A percentile compares a stretch with the other conserved stretches of the same genome.
phyloP scores from a whole-genome alignment of 257 asterid species.

The Nicotiana obtusifolia region DNA sequence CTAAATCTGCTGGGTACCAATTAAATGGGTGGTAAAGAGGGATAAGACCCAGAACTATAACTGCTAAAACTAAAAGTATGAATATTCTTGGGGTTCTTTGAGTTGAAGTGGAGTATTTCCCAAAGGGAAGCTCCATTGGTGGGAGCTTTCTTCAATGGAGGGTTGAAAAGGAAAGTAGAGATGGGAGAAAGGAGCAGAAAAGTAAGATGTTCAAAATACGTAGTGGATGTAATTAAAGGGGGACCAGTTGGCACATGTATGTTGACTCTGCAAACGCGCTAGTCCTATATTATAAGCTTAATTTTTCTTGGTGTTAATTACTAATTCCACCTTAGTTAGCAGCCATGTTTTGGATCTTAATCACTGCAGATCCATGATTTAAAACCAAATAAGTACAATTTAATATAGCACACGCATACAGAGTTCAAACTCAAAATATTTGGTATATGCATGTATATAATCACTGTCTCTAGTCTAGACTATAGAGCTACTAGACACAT shows the following conservation, averaged over 20 bases:
- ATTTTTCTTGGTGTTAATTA: background rate
- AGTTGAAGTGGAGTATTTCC: constrained; percentile 13
- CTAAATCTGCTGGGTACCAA: background rate
- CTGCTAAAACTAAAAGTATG: constrained; percentile 17
- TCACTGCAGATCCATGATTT: background rate
- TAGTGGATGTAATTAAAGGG: background rate
- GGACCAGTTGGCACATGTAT: background rate
- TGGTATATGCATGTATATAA: no score
- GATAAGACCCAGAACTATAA: constrained; percentile 31
- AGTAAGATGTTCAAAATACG: background rate
- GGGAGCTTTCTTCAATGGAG: background rate
- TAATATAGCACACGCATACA: background rate
- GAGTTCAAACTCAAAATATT: no score
- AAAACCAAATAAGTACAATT: background rate
- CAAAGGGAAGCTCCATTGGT: constrained; percentile 29
- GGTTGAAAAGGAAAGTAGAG: background rate
- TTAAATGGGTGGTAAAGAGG: constrained; percentile 31
- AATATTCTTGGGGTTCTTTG: constrained; percentile 15
- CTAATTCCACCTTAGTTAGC: background rate
- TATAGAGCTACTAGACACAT: no score
- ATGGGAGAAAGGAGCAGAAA: background rate
- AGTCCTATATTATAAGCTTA: background rate
- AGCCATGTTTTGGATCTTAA: background rate
- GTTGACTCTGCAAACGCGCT: background rate
- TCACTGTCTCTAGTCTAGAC: no score